A percentile compares a stretch with the other conserved stretches of the same genome.
These are phyloP conservation scores for Ophiobolus disseminans DNA, from an alignment of 2,329 filamentous ascomycete genomes.

Conservation along the genomic window DNA sequence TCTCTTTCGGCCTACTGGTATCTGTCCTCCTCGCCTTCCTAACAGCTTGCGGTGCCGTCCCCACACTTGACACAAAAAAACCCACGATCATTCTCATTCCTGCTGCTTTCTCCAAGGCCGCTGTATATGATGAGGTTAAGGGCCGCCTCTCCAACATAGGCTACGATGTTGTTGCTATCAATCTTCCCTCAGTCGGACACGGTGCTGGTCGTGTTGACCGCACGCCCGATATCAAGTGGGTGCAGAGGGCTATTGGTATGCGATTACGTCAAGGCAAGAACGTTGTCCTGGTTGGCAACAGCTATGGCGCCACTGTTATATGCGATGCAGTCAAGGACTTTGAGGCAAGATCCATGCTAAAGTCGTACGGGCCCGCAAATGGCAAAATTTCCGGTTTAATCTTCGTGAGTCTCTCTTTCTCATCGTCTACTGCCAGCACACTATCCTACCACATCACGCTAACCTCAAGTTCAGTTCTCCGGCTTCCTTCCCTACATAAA, in stretches of 20 bases:
- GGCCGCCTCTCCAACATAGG: slow-evolving; percentile 13
- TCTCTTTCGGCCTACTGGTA: background rate
- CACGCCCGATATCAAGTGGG: slow-evolving; percentile 22
- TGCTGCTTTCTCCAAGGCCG: slow-evolving; percentile 29
- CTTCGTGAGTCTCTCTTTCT: slow-evolving; percentile 5
- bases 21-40: slow-evolving; percentile 1
- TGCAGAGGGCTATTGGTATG: slow-evolving; percentile 18
- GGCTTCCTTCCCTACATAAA: slow-evolving; percentile 32
- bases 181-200: slow-evolving; percentile 31
- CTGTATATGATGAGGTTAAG: slow-evolving; percentile 26
- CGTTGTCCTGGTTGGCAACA: slow-evolving; percentile 36
- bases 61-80: background rate
- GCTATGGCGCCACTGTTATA: slow-evolving; percentile 37
- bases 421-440: no score
- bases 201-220: slow-evolving; percentile 13
- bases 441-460: background rate
- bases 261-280: slow-evolving; percentile 23
- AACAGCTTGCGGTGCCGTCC: background rate
- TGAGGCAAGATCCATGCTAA: background rate
- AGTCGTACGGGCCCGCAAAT: background rate
- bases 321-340: slow-evolving; percentile 33
- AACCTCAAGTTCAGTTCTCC: slow-evolving; percentile 12
- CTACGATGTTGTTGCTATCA: slow-evolving; percentile 23
- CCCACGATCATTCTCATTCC: slow-evolving; percentile 19
- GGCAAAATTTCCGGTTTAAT: slow-evolving; percentile 30